Evolutionary conservation across 2,329 filamentous ascomycete genomes (phyloP).

Genomic region (Aureobasidium sp.): DNA sequence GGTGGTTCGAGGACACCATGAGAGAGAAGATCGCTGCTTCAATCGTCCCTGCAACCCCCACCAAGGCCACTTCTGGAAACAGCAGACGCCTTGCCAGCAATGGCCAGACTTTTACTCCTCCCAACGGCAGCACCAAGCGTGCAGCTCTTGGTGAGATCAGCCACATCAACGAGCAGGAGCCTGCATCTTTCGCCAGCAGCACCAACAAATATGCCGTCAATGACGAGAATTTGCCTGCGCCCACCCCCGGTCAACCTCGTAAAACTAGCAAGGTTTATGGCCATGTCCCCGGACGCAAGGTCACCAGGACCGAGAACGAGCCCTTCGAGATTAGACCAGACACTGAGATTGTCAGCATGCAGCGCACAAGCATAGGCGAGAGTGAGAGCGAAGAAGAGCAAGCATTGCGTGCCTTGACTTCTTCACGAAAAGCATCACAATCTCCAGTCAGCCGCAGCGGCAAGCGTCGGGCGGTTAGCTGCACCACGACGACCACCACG

Average conservation of each 20-base stretch:
- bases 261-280: conserved; percentile 73
- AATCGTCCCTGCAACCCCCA: conserved; percentile 47
- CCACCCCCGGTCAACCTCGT: conserved; percentile 88
- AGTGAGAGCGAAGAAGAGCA: conserved; percentile 79
- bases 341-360: conserved; percentile 51
- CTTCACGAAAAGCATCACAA: conserved; percentile 50
- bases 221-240: conserved; percentile 87
- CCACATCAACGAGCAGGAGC: conserved; percentile 55
- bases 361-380: conserved; percentile 50
- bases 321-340: conserved; percentile 44
- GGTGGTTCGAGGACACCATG: conserved; percentile 76
- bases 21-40: conserved; percentile 68
- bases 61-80: conserved; percentile 33
- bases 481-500: conserved; percentile 64
- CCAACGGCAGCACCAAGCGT: conserved; percentile 62
- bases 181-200: conserved; percentile 6
- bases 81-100: conserved; percentile 49
- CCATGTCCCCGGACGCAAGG: conserved; percentile 47
- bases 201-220: conserved; percentile 51
- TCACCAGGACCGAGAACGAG: conserved; percentile 42
- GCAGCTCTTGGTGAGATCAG: conserved; percentile 92
- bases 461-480: conserved; percentile 63
- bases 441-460: conserved; percentile 48
- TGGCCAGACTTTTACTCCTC: conserved; percentile 70
- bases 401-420: conserved; percentile 58